Evolutionary conservation across 1,139 yeast genomes (phyloP), one percentile per base, ranked within the genome.

Genomic region (Debaryomycetaceae sp.): DNA sequence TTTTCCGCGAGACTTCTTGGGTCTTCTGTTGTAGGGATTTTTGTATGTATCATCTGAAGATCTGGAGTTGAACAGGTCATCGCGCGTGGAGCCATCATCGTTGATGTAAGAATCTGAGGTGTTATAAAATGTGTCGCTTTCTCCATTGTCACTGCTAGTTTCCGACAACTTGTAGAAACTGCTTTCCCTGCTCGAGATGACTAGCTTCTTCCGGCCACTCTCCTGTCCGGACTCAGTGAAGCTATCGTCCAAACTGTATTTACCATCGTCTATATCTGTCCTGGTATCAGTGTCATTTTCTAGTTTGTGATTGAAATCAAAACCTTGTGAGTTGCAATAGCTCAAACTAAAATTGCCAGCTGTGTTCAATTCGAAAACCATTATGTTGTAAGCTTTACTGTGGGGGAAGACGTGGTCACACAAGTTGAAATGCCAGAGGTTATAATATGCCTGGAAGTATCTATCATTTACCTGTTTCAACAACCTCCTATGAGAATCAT

Each of bases 341-440:
- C 64, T 68, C 17, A 68, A 54, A 39, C 57, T 55, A 50, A 63
- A 60, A 45, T 63, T 59, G 1, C 70, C 70, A 6, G 37, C 27
- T 11, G 49, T 44, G 24, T 57, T 59, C 38, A 64, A 54, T 39
- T 56, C 54, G 47, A 68, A 65, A 5, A 63, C 55, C 59, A 68
- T 62, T 2, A 62, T 46, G 46, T 68, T 68, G 38, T 54, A 55
- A n/a, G 56, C 58, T 9, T 45, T 43, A 8, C 40, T 39, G 17
- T 42, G 45, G 13, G 47, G 48, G 13, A 58, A 53, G 23, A 56
- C 45, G 43, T 62, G 62, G 58, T 85, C 93, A 56, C 90, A 81
- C 42, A 86, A 64, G 56, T 85, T 85, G 58, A 83, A 84, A 59
- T 86, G 89, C 95, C 95, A 86, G 50, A 83, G 72, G 57, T 84